These are phyloP conservation scores for bread wheat (Triticum aestivum) DNA, from an alignment of 176 grass and related monocot genomes.

Conservation along the genomic window DNA sequence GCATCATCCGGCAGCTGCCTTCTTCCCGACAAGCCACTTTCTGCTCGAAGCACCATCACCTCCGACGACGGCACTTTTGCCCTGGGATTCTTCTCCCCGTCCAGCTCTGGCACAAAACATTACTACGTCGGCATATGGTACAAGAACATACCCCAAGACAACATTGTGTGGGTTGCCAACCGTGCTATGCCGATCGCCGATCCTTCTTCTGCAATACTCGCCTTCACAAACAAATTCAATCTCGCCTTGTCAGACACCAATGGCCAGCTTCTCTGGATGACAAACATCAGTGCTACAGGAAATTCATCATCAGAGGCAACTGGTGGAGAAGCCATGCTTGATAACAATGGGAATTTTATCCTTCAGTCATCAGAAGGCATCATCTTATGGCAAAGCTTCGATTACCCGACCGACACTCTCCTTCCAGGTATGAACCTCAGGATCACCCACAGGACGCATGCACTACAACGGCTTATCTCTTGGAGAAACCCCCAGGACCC, in stretches of 20 bases:
- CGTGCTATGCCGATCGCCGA: conserved; percentile 3
- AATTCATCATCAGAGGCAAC: background rate
- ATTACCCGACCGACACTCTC: conserved; percentile 30
- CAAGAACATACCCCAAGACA: background rate
- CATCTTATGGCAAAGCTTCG: conserved; percentile 43
- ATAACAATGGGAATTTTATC: conserved; percentile 23
- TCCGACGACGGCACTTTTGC: conserved; percentile 22
- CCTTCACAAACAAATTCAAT: conserved; percentile 3
- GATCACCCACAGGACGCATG: background rate
- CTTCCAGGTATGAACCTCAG: conserved; percentile 29
- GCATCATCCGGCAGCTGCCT: conserved; percentile 17
- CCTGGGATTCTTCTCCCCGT: conserved; percentile 37
- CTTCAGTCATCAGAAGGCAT: background rate
- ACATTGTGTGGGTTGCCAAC: conserved; percentile 44
- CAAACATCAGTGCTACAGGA: background rate
- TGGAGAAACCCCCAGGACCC: conserved; percentile 32
- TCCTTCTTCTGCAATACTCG: conserved; percentile 4
- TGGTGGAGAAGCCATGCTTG: background rate
- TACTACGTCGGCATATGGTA: conserved; percentile 43
- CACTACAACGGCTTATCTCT: conserved; percentile 6
- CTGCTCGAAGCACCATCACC: background rate
- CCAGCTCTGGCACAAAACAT: background rate
- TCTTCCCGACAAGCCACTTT: background rate
- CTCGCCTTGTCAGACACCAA: conserved; percentile 3
- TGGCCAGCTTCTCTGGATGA: conserved; percentile 10